A percentile compares a stretch with the other conserved stretches of the same genome.
Conservation (phyloP, 257 asterid species). For the Solanum medicagineum region DNA sequence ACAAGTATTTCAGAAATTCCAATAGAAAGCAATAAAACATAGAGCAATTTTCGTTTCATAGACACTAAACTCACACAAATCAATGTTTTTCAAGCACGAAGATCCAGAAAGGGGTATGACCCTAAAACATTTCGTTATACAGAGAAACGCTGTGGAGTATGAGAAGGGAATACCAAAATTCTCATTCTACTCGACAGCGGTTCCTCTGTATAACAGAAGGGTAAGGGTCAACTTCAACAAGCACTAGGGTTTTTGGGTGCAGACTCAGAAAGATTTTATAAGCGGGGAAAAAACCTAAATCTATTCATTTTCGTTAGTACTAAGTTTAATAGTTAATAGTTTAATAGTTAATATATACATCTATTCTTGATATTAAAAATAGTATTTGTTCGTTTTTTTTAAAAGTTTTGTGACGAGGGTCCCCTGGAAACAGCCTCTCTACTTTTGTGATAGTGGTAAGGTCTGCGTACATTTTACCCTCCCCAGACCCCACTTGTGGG, state of each 20-base stretch:
- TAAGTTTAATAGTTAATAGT: too few relatives aligned
- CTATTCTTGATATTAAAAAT: too few relatives aligned
- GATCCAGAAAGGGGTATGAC: background rate
- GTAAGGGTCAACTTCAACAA: background rate
- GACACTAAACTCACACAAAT: too few relatives aligned
- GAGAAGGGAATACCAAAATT: background rate
- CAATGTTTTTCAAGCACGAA: background rate
- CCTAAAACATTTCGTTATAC: background rate
- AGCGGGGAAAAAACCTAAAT: background rate
- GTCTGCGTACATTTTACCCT: too few relatives aligned
- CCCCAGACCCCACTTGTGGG: too few relatives aligned
- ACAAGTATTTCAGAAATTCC: background rate
- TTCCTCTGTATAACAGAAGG: constrained; percentile 7
- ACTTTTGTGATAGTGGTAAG: too few relatives aligned
- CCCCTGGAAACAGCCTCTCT: too few relatives aligned
- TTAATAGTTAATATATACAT: too few relatives aligned
- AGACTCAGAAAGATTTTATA: background rate
- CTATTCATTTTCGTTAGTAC: too few relatives aligned
- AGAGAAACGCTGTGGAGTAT: background rate
- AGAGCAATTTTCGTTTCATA: background rate
- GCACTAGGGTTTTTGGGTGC: background rate
- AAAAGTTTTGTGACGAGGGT: too few relatives aligned
- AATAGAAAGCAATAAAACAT: background rate
- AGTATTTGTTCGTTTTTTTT: too few relatives aligned
- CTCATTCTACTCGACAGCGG: background rate